These are phyloP conservation scores for Pyrrhoderma noxium DNA, from an alignment of 1,284 basidiomycete genomes.

Conservation along the genomic window DNA sequence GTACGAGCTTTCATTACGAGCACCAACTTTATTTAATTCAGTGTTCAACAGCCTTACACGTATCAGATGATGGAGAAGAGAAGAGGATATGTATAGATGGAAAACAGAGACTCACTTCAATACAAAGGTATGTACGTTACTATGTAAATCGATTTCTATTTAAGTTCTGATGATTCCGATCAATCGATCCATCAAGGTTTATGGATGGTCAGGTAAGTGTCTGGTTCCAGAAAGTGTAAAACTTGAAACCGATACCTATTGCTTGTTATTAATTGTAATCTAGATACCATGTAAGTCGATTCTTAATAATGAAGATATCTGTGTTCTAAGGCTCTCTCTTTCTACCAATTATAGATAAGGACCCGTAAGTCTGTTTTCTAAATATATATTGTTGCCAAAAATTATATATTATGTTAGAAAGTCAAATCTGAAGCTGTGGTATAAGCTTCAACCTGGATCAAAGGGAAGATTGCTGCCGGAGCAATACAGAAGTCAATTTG, in stretches of 20 bases:
- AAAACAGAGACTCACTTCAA: constrained; percentile 68
- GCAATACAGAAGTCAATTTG: constrained; percentile 29
- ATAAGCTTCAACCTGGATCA: constrained; percentile 6
- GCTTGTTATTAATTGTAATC: not conserved
- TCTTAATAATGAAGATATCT: not conserved
- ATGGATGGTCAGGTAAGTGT: constrained; percentile 57
- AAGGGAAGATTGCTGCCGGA: constrained; percentile 11
- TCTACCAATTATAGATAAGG: constrained; percentile 35
- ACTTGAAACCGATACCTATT: too few species aligned
- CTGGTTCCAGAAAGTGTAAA: too few species aligned
- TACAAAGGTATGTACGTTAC: constrained; percentile 44
- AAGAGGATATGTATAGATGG: constrained; percentile 67
- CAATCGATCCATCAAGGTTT: constrained; percentile 29
- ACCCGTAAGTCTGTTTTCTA: constrained; percentile 30
- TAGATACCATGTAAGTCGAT: constrained; percentile 47
- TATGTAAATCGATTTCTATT: too few species aligned
- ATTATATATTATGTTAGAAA: constrained; percentile 5
- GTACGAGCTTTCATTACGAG: constrained; percentile 25
- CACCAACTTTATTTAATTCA: not conserved
- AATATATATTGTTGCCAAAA: too few species aligned
- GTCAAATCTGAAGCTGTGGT: constrained; percentile 18
- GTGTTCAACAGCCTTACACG: constrained; percentile 34
- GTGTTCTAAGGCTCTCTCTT: constrained; percentile 6
- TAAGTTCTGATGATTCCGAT: not conserved
- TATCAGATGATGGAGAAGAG: constrained; percentile 45